Conservation (phyloP, 768 basidiomycete genomes). For the Royoungia palumana region DNA sequence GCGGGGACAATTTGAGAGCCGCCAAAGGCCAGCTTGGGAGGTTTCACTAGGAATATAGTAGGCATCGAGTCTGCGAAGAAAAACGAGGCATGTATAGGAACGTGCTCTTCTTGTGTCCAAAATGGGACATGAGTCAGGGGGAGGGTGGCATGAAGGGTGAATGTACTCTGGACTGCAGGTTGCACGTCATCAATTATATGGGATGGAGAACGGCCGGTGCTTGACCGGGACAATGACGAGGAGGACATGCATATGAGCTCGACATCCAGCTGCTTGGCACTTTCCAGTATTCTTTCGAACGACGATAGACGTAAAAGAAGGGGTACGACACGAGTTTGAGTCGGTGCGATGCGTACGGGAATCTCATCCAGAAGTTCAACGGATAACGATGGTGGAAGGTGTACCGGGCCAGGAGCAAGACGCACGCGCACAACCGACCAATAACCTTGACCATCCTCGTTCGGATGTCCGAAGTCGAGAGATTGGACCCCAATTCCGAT, state of each 20-base stretch:
- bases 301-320: constrained; percentile 42
- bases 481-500: constrained; percentile 63
- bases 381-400: constrained; percentile 15
- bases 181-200: background rate
- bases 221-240: background rate
- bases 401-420: background rate
- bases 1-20: constrained; percentile 2
- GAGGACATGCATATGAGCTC: constrained; percentile 31
- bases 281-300: constrained; percentile 28
- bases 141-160: constrained; percentile 36
- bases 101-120: constrained; percentile 37
- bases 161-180: background rate
- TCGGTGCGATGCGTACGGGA: constrained; percentile 47
- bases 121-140: constrained; percentile 43
- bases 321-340: constrained; percentile 62
- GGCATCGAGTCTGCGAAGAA: constrained; percentile 55
- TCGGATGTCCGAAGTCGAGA: constrained; percentile 17
- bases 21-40: constrained; percentile 42
- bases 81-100: constrained; percentile 54
- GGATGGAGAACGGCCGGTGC: background rate
- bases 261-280: constrained; percentile 39
- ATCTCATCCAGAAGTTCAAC: constrained; percentile 15
- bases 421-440: constrained; percentile 45
- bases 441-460: constrained; percentile 35
- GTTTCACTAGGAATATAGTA: constrained; percentile 53